Evolutionary conservation across 2,329 filamentous ascomycete species (phyloP), one percentile per base, ranked within the genome.

Genomic region (Fusarium sp.): DNA sequence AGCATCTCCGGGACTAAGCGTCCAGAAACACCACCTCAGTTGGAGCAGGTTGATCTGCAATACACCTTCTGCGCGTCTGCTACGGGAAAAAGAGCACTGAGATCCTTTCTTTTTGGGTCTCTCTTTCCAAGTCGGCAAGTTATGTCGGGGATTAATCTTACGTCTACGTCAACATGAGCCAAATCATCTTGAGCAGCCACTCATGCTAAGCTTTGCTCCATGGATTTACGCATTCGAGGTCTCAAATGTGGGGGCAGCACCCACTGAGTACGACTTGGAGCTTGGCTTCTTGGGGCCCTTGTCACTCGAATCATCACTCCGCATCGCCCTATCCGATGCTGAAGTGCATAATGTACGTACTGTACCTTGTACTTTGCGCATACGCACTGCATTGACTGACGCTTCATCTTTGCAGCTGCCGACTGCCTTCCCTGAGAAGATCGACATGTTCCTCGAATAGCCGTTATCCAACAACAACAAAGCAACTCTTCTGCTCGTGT

Each of bases 201-300:
- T 50, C 56, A 56, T 42, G 47, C 26, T 30, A 23, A 24, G 26
- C 30, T 53, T 46, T 55, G 26, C 43, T 62, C 52, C 62, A 53
- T 56, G 50, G 28, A 46, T 61, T 68, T 61, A 52, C 56, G 50
- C n/a, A 46, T 61, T 68, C 60, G 46, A 26, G 53, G 63, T 62
- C 34, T 62, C 11, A 23, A 20, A 30, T 51, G 65, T 69, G 65
- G 65, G 65, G 65, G 61, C 61, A 38, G 56, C 61, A 40, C 43
- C 39, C 60, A 62, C 65, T 36, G 34, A 34, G 32, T 48, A 28
- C 26, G 26, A 28, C 26, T 28, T 28, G 26, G 26, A 28, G 14
- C 50, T 53, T 53, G 36, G 40, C 44, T 49, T 32, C 54, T 26
- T 51, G 43, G 60, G 47, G 20, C 50, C 65, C 60, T 43, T 54